Conservation (phyloP, 148 eudicot genomes). For the Limonium bicolor region DNA sequence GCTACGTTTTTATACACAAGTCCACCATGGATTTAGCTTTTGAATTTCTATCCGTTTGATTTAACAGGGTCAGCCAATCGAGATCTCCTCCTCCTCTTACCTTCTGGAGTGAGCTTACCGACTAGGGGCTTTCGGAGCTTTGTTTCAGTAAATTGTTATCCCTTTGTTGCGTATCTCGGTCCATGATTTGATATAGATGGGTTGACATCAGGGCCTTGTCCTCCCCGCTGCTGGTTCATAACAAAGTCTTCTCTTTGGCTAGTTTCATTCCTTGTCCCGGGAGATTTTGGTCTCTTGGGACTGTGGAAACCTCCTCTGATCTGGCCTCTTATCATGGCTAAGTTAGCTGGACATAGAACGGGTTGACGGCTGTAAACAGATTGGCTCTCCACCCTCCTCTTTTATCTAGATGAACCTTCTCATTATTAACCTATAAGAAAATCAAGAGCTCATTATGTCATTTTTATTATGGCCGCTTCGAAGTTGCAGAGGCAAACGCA, state of each 20-base stretch:
- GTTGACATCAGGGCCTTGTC: slow-evolving; percentile 15
- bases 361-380: slow-evolving; percentile 50
- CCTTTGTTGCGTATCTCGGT: slow-evolving; percentile 12
- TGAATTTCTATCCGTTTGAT: too few species aligned
- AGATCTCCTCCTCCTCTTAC: slow-evolving; percentile 60
- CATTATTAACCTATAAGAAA: slow-evolving; percentile 57
- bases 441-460: not conserved
- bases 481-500: too few species aligned
- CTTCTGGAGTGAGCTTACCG: slow-evolving; percentile 44
- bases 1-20: too few species aligned
- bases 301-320: slow-evolving; percentile 23
- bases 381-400: slow-evolving; percentile 14
- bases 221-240: slow-evolving; percentile 13
- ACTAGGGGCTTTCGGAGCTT: slow-evolving; percentile 27
- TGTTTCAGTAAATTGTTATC: slow-evolving; percentile 19
- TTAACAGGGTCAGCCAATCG: slow-evolving; percentile 21
- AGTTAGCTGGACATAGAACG: slow-evolving; percentile 50
- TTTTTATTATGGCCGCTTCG: too few species aligned
- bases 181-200: slow-evolving; percentile 20
- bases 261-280: slow-evolving; percentile 13
- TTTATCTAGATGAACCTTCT: slow-evolving; percentile 48
- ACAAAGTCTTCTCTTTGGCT: slow-evolving; percentile 12
- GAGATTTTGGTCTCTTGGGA: slow-evolving; percentile 62
- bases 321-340: slow-evolving; percentile 23
- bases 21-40: too few species aligned